A percentile compares a stretch with the other conserved stretches of the same genome.
Evolutionary conservation across 306 rosid genomes (phyloP).

Genomic region (Cicer yamashitae): DNA sequence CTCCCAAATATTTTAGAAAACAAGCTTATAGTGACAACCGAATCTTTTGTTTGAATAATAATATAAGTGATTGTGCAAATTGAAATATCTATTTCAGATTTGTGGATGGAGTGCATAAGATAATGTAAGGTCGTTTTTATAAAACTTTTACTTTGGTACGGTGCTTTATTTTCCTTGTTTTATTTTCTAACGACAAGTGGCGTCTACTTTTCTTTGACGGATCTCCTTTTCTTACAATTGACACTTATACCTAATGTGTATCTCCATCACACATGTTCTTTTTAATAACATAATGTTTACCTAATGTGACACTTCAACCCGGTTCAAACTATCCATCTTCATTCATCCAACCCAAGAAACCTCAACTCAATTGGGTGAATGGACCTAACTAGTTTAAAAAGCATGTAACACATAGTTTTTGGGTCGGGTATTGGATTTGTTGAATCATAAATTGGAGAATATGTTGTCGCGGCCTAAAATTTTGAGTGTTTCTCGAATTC

Average conservation of each 20-base stretch:
- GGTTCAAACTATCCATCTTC: no score
- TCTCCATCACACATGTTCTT: not conserved
- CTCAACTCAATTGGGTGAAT: no score
- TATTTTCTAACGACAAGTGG: slow-evolving; percentile 5
- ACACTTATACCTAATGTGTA: slow-evolving; percentile 38
- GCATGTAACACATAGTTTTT: no score
- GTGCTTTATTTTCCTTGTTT: slow-evolving; percentile 40
- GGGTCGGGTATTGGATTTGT: no score
- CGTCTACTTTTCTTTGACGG: slow-evolving; percentile 36
- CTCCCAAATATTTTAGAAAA: slow-evolving; percentile 34
- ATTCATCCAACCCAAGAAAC: no score
- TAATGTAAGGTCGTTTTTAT: slow-evolving; percentile 5
- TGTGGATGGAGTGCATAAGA: slow-evolving; percentile 29
- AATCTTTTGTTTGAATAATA: slow-evolving; percentile 31
- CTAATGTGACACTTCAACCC: no score
- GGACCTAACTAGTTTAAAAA: no score
- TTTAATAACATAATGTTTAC: no score
- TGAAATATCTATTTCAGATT: slow-evolving; percentile 21
- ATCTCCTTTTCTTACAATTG: slow-evolving; percentile 33
- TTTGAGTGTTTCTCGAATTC: no score
- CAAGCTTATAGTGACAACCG: not conserved
- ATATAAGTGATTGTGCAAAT: slow-evolving; percentile 11
- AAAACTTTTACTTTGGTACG: slow-evolving; percentile 6
- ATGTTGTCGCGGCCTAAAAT: no score
- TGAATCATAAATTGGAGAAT: no score